These are phyloP conservation scores for Tolypocladium sp. DNA, from an alignment of 2,329 filamentous ascomycete species.

Conservation along the genomic window DNA sequence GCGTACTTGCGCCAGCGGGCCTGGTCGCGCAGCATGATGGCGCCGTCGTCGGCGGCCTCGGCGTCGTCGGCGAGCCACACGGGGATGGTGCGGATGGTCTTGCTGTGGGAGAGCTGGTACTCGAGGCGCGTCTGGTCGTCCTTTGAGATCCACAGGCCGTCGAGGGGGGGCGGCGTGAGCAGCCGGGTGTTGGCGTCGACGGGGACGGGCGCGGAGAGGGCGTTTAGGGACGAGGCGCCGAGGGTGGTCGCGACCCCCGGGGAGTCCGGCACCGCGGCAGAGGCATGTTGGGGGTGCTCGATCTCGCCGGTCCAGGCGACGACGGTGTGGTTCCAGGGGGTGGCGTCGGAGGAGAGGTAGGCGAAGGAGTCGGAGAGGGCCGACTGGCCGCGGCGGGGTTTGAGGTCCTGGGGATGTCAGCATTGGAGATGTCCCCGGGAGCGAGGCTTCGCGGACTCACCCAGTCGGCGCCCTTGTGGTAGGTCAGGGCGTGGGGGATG, in stretches of 20 bases:
- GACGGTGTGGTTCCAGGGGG: constrained; percentile 83
- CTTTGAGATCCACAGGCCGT: constrained; percentile 62
- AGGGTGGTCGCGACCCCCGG: constrained; percentile 35
- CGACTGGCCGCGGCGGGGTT: constrained; percentile 74
- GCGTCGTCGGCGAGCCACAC: constrained; percentile 81
- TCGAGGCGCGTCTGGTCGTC: constrained; percentile 68
- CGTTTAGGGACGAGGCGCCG: constrained; percentile 52
- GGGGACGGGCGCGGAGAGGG: constrained; percentile 71
- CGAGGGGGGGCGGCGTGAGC: constrained; percentile 48
- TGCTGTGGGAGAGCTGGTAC: constrained; percentile 60
- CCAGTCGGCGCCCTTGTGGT: constrained; percentile 51
- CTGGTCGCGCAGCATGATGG: constrained; percentile 72
- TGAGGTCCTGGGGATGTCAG: constrained; percentile 50
- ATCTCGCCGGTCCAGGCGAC: constrained; percentile 95
- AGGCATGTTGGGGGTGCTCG: constrained; percentile 37
- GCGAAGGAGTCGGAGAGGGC: constrained; percentile 87
- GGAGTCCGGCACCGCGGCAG: constrained; percentile 38
- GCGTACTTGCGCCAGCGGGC: constrained; percentile 81
- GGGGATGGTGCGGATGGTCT: constrained; percentile 70
- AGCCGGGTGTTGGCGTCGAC: constrained; percentile 51
- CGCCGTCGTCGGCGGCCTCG: constrained; percentile 51
- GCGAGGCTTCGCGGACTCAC: constrained; percentile 37
- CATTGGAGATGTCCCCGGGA: no score
- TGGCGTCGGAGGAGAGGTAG: constrained; percentile 74
- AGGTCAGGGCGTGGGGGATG: constrained; percentile 50